phyloP scores from a whole-genome alignment of 2,329 filamentous ascomycete genomes.

The Lasiodiplodia gonubiensis region DNA sequence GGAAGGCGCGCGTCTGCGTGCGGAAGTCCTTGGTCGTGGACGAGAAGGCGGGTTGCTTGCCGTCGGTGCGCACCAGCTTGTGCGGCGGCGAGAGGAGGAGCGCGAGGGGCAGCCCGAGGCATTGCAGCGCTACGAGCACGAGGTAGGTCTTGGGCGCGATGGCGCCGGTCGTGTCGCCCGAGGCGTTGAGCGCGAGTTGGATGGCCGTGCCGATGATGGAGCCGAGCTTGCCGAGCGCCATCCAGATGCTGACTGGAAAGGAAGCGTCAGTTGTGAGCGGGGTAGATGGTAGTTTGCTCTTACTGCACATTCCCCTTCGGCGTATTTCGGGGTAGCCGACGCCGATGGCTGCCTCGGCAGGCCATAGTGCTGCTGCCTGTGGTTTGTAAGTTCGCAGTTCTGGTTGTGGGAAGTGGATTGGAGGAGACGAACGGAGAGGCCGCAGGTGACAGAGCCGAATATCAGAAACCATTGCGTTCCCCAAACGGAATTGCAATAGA shows the following conservation, averaged over 20 bases:
- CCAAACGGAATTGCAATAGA: constrained; percentile 41
- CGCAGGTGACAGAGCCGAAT: constrained; percentile 42
- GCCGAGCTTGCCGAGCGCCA: constrained; percentile 59
- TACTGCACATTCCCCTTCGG: constrained; percentile 45
- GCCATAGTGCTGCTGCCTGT: constrained; percentile 50
- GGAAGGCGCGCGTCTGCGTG: constrained; percentile 40
- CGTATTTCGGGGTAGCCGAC: constrained; percentile 55
- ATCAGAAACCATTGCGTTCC: constrained; percentile 44
- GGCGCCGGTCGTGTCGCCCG: constrained; percentile 51
- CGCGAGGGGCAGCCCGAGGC: constrained; percentile 53
- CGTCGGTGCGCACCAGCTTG: constrained; percentile 53
- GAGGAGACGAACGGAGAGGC: constrained; percentile 31
- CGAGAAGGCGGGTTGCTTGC: constrained; percentile 34
- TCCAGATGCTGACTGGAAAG: constrained; percentile 55
- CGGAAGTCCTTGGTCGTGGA: constrained; percentile 31
- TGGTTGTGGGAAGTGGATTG: neutral
- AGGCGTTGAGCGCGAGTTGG: constrained; percentile 57
- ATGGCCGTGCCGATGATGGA: constrained; percentile 60
- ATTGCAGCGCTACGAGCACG: constrained; percentile 53
- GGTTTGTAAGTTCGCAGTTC: constrained; percentile 23
- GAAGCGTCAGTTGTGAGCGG: neutral
- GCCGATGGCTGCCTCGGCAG: constrained; percentile 49
- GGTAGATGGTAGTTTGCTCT: neutral
- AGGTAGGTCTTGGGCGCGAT: constrained; percentile 52
- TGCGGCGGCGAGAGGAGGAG: constrained; percentile 54